These are phyloP conservation scores for Lentinus tigrinus DNA, from an alignment of 768 basidiomycete species.

Conservation along the genomic window DNA sequence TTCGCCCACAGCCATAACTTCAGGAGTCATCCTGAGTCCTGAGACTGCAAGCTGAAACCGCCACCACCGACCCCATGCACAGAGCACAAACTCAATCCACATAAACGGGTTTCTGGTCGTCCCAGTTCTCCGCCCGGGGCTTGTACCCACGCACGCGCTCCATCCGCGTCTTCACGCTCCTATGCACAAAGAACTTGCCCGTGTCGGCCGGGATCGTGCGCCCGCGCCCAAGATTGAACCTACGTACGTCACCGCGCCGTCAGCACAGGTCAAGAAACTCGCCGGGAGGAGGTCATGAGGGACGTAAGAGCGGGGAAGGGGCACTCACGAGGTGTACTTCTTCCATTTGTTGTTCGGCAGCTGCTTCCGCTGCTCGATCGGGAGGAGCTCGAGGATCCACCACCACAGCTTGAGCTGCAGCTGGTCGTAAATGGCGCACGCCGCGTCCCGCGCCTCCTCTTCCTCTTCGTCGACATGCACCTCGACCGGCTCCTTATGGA, in stretches of 20 bases:
- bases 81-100: constrained; percentile 16
- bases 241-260: neutral
- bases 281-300: no score
- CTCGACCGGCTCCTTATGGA: neutral
- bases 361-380: constrained; percentile 28
- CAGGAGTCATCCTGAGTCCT: no score
- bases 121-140: constrained; percentile 25
- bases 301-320: constrained; percentile 2
- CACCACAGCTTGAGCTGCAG: constrained; percentile 46
- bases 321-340: constrained; percentile 15
- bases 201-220: constrained; percentile 6
- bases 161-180: constrained; percentile 27
- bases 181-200: constrained; percentile 23
- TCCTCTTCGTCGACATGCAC: constrained; percentile 42
- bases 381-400: constrained; percentile 68
- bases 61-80: no score
- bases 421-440: constrained; percentile 56
- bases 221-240: constrained; percentile 25
- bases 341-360: constrained; percentile 15
- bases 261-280: neutral
- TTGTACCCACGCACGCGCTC: constrained; percentile 29
- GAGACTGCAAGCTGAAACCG: no score
- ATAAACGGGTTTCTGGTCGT: constrained; percentile 5
- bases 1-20: no score
- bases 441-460: constrained; percentile 60